Evolutionary conservation across 2,329 filamentous ascomycete genomes (phyloP), one percentile per base, ranked within the genome.

Genomic region (Volutella citrinella): DNA sequence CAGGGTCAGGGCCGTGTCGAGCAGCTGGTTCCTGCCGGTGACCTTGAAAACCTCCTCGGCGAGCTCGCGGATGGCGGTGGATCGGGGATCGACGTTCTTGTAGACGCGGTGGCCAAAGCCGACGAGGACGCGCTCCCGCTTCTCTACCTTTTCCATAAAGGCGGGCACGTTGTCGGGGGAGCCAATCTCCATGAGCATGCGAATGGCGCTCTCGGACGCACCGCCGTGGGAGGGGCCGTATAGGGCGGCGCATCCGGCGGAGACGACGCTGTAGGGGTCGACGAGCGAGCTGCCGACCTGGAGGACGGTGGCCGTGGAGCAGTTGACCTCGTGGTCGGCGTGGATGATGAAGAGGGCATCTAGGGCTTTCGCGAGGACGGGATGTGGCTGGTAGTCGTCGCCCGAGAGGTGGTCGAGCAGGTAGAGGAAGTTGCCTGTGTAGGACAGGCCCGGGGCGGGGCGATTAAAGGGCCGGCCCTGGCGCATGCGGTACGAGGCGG

Each of bases 181-280:
- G 12, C 71, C 72, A 34, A 77, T 71, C 44, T 69, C 63, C 45
- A 69, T 69, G 5, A 77, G 58, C 62, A 70, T 71, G 29, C 70
- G 66, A 48, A 77, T 76, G 0, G 74, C 75, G 15, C 69, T 67
- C 43, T 79, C 76, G 1, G 72, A 74, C 4, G 76, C 76, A n/a
- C 75, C 76, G 35, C 74, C 76, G 52, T 80, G 76, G 1, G 76
- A 70, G 1, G 74, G 74, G 0, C 76, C 76, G 44, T 76, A 75
- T 4, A 72, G 63, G 0, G 72, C 72, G 1, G 74, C 66, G n/a
- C 70, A 68, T 6, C 72, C 64, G 0, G 73, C 70, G 2, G 72
- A 58, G 10, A 78, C 69, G 13, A 73, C 63, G 43, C 68, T 74
- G 40, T 63, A 77, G 0, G 75, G 74, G 46, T 79, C 76, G 0